Evolutionary conservation across 768 basidiomycete species (phyloP).

Genomic region (Mrakia gelida): DNA sequence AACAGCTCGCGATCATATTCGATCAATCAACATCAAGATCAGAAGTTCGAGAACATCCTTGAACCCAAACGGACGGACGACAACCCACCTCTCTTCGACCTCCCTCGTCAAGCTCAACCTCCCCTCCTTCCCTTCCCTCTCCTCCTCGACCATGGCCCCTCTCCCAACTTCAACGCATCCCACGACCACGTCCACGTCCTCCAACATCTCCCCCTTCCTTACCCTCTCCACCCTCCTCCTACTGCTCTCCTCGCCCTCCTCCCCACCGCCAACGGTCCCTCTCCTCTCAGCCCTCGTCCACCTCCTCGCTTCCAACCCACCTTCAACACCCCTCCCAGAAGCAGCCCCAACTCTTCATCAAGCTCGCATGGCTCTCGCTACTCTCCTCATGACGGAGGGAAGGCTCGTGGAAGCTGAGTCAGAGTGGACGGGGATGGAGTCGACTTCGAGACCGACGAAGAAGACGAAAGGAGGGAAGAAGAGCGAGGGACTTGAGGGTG

Average conservation of each 20-base stretch:
- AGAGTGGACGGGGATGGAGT: not conserved
- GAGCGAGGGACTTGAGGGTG: no score
- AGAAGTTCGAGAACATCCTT: no score
- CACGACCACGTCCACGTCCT: no score
- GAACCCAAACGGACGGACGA: no score
- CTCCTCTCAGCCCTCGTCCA: not conserved
- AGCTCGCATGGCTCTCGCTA: not conserved
- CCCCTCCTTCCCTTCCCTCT: no score
- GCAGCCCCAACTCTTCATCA: not conserved
- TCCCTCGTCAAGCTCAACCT: no score
- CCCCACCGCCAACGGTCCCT: not conserved
- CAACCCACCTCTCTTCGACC: no score
- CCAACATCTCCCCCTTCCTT: not conserved
- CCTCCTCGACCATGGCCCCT: no score
- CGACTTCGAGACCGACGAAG: not conserved
- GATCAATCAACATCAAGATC: no score
- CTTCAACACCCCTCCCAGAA: not conserved
- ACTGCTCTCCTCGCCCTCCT: not conserved
- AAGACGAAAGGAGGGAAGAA: not conserved
- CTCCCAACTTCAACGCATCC: no score
- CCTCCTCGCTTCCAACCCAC: not conserved
- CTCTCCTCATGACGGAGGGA: not conserved
- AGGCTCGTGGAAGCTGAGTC: not conserved
- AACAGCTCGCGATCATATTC: no score
- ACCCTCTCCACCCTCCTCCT: not conserved